Evolutionary conservation across 2,329 filamentous ascomycete species (phyloP).

Genomic region (Plenodomus lindquistii): DNA sequence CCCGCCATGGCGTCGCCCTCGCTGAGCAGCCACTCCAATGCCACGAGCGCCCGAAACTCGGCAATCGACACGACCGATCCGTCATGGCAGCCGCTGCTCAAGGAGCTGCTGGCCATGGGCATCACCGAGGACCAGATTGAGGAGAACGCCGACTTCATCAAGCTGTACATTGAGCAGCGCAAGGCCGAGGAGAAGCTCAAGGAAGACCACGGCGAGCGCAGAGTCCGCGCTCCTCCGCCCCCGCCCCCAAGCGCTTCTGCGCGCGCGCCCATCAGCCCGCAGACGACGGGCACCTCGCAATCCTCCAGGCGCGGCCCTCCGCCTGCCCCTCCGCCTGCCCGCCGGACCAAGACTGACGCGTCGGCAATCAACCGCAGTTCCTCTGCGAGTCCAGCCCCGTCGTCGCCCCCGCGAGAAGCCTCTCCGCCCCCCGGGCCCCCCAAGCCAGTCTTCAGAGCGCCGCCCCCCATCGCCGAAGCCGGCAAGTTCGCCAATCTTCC

Average conservation of each 20-base stretch:
- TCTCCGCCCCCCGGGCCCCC: constrained; percentile 65
- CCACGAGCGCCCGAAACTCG: constrained; percentile 46
- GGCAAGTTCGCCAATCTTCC: constrained; percentile 74
- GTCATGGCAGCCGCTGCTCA: constrained; percentile 62
- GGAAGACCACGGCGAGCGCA: constrained; percentile 54
- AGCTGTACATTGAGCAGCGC: constrained; percentile 67
- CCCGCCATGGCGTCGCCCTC: constrained; percentile 44
- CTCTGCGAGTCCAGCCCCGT: constrained; percentile 60
- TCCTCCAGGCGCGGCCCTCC: constrained; percentile 63
- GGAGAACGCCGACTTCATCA: constrained; percentile 70
- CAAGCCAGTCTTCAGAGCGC: constrained; percentile 75
- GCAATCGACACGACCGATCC: constrained; percentile 66
- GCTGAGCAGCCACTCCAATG: constrained; percentile 37
- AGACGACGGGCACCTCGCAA: constrained; percentile 59
- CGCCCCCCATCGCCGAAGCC: constrained; percentile 85
- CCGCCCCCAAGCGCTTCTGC: constrained; percentile 56
- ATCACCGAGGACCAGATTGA: constrained; percentile 71
- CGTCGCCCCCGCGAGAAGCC: constrained; percentile 71
- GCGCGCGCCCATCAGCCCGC: constrained; percentile 59
- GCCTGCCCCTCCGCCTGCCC: constrained; percentile 60
- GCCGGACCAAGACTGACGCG: constrained; percentile 49
- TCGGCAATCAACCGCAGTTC: constrained; percentile 44
- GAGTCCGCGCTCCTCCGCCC: constrained; percentile 63
- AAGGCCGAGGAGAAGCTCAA: constrained; percentile 56
- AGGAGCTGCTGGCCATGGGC: constrained; percentile 66